Percentiles rank a stretch among this genome's conserved stretches.
Evolutionary conservation across 345 rosid genomes (phyloP).

Genomic region (Excoecaria cochinchinensis): DNA sequence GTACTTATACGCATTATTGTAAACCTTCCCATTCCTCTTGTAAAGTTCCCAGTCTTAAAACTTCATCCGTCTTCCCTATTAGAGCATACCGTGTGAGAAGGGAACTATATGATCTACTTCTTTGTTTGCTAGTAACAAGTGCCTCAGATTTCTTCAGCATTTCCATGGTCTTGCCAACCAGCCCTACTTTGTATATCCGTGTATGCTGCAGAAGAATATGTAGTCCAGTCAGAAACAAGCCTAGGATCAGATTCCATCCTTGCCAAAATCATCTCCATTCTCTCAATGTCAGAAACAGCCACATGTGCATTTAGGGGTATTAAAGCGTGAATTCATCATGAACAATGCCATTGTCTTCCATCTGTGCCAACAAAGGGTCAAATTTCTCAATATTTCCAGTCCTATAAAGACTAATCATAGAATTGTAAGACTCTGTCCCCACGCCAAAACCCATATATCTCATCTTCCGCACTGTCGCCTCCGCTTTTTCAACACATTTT

Average conservation of each 20-base stretch:
- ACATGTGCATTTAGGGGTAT: conserved; percentile 31
- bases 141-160: conserved; percentile 38
- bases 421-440: conserved; percentile 16
- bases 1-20: conserved; percentile 20
- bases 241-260: conserved; percentile 32
- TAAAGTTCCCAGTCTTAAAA: conserved; percentile 41
- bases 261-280: conserved; percentile 26
- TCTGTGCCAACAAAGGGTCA: conserved; percentile 24
- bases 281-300: conserved; percentile 25
- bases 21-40: conserved; percentile 9
- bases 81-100: conserved; percentile 33
- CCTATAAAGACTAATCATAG: conserved; percentile 28
- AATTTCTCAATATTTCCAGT: conserved; percentile 33
- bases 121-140: conserved; percentile 6
- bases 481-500: conserved; percentile 40
- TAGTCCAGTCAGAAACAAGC: conserved; percentile 23
- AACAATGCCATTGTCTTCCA: conserved; percentile 32
- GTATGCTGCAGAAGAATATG: conserved; percentile 17
- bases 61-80: conserved; percentile 38
- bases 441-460: conserved; percentile 29
- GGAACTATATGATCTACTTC: conserved; percentile 10
- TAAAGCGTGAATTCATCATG: conserved; percentile 18
- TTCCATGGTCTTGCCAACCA: conserved; percentile 28
- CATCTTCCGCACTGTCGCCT: conserved; percentile 34
- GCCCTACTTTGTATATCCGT: conserved; percentile 23